Conservation (phyloP, 2,329 filamentous ascomycete species). For the Macrophomina pseudophaseolina region DNA sequence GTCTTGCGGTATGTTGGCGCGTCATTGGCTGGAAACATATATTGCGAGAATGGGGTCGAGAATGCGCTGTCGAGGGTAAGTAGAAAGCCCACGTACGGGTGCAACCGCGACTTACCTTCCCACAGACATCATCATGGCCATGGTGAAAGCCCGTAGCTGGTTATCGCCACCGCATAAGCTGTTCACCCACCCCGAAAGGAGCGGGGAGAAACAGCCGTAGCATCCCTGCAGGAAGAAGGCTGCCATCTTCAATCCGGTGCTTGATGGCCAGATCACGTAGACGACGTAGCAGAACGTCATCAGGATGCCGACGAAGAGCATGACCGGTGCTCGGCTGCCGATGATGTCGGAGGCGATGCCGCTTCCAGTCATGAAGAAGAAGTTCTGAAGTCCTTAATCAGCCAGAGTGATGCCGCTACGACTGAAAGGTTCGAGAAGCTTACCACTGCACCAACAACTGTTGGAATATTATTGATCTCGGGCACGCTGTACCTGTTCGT, state of each 20-base stretch:
- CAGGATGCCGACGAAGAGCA: constrained; percentile 43
- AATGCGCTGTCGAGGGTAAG: background rate
- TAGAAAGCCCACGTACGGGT: too few relatives aligned
- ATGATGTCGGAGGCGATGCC: constrained; percentile 42
- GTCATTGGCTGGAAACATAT: constrained; percentile 27
- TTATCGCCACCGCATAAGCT: constrained; percentile 50
- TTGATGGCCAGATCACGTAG: constrained; percentile 46
- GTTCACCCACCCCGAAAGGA: constrained; percentile 50
- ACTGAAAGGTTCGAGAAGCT: background rate
- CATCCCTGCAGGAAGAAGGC: constrained; percentile 48
- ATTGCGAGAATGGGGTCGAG: constrained; percentile 29
- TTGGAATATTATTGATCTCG: constrained; percentile 55
- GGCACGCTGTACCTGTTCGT: constrained; percentile 40
- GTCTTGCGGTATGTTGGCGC: constrained; percentile 27
- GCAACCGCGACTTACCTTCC: constrained; percentile 5
- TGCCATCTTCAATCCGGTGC: constrained; percentile 46
- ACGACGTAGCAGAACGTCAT: constrained; percentile 46
- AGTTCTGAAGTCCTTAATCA: constrained; percentile 34
- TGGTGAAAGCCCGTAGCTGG: constrained; percentile 50
- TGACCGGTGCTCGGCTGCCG: constrained; percentile 44
- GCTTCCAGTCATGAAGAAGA: constrained; percentile 45
- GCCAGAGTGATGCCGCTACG: too few relatives aligned
- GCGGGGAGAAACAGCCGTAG: constrained; percentile 51
- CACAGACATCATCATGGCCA: constrained; percentile 33
- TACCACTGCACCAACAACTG: constrained; percentile 45